Percentiles rank a stretch among this genome's conserved stretches.
Evolutionary conservation across 2,329 filamentous ascomycete species (phyloP).

Genomic region (Dactylonectria estremocensis): DNA sequence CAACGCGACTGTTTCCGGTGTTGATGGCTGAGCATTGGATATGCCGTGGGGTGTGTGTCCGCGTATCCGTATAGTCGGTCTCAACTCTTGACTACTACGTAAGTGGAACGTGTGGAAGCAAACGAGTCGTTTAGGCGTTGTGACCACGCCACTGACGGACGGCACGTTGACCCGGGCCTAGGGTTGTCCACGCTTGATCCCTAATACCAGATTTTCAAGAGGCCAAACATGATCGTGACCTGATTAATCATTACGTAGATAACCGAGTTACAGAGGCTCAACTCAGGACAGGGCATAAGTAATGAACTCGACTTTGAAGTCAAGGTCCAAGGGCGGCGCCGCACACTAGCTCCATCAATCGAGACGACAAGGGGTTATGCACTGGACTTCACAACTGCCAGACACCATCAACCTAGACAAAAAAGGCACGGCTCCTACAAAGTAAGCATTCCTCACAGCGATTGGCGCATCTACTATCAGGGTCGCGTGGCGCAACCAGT

Average conservation of each 20-base stretch:
- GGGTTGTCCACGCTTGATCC: neutral
- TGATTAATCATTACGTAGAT: slow-evolving; percentile 4
- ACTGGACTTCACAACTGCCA: slow-evolving; percentile 9
- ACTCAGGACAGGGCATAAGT: neutral
- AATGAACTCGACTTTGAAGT: neutral
- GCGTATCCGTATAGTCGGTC: slow-evolving; percentile 8
- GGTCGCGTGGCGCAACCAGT: slow-evolving; percentile 9
- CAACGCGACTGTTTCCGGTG: neutral
- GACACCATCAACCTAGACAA: slow-evolving; percentile 8
- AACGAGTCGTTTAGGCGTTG: neutral
- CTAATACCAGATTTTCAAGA: neutral
- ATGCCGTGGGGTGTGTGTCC: neutral
- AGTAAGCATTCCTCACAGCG: neutral
- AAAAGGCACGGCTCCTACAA: neutral
- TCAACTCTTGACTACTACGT: neutral
- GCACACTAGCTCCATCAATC: slow-evolving; percentile 7
- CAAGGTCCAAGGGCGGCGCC: slow-evolving; percentile 14
- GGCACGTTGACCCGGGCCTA: neutral
- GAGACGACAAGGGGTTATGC: neutral
- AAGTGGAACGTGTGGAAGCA: neutral
- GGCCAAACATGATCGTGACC: neutral
- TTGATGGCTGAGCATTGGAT: neutral
- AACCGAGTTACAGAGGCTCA: slow-evolving; percentile 4
- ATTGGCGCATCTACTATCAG: slow-evolving; percentile 24
- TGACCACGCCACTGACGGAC: neutral